Base-by-base conservation (phyloP, 371 early-diverging fungal genomes). In the Rhizopus stolonifer region DNA sequence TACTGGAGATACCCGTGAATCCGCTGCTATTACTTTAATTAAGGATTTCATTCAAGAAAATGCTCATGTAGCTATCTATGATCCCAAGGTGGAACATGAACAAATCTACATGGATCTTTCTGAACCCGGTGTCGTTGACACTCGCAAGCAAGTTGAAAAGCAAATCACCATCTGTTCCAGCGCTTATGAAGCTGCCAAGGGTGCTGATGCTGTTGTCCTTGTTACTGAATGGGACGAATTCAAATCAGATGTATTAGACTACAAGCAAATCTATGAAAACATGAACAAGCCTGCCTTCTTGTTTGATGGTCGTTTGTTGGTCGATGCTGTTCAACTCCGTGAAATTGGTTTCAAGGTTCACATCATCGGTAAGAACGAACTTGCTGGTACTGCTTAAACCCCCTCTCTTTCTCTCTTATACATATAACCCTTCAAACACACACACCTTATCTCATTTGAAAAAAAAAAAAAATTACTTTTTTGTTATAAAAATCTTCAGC, bases 211-310 rank as follows among this genome's bases (percentile, higher is more conserved):
- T 24, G 74, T 95, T 49, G 89, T 94, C 10, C 77, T 96, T 47
- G 72, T 84, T 34, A 94, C 95, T 23, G 93, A 94, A 58, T 96
- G 97, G 97, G 89, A 92, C 65, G 94, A 94, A 80, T 95, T 96
- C 80, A 88, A 84, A 68, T 62, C 73, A 34, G 59, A 59, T 25
- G 25, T 13, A 2, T 63, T 84, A 17, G 91, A 95, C 69, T 96
- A 89, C 72, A 34, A 72, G 44, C 72, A 67, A 64, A 85, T 93
- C 50, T 87, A 84, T 59, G 70, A 73, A 17, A 63, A 70, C 23
- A 93, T 94, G 93, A 77, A 87, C 52, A 91, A 90, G 79, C 94
- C 94, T 29, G 93, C 94, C 43, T 93, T 89, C 70, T 76, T 95
- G 56, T 95, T 96, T 72, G 97, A 96, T 66, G 97, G 97, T 43